Evolutionary conservation across 257 asterid species (phyloP).

Genomic region (Fraxinus excelsior): DNA sequence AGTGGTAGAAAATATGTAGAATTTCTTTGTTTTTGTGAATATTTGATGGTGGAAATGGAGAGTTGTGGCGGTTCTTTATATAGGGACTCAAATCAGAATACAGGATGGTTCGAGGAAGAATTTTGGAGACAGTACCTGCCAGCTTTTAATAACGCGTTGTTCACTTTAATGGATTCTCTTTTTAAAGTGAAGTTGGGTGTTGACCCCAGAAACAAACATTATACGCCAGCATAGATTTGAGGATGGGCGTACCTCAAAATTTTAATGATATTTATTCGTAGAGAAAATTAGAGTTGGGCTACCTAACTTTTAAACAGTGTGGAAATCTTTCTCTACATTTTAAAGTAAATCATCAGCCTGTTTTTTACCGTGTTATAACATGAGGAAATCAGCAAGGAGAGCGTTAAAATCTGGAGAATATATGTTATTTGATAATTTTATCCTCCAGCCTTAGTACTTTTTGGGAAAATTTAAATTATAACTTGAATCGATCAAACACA

Average conservation of each 20-base stretch:
- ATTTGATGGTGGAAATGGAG: not conserved
- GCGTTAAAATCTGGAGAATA: too few relatives aligned
- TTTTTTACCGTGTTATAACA: too few relatives aligned
- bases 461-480: too few relatives aligned
- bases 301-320: not conserved
- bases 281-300: not conserved
- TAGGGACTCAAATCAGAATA: not conserved
- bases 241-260: too few relatives aligned
- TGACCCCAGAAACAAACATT: not conserved
- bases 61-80: not conserved
- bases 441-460: too few relatives aligned
- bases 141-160: not conserved
- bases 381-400: too few relatives aligned
- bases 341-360: too few relatives aligned
- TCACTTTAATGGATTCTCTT: not conserved
- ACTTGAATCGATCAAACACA: too few relatives aligned
- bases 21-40: not conserved
- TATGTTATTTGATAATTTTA: too few relatives aligned
- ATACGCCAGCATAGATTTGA: not conserved
- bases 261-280: not conserved
- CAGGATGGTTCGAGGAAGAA: not conserved
- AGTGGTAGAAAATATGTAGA: not conserved
- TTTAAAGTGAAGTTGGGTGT: not conserved
- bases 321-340: too few relatives aligned
- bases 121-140: not conserved